Percentiles rank a stretch among this genome's conserved stretches.
phyloP scores from a whole-genome alignment of 306 rosid genomes.

The Hylodesmum podocarpum region DNA sequence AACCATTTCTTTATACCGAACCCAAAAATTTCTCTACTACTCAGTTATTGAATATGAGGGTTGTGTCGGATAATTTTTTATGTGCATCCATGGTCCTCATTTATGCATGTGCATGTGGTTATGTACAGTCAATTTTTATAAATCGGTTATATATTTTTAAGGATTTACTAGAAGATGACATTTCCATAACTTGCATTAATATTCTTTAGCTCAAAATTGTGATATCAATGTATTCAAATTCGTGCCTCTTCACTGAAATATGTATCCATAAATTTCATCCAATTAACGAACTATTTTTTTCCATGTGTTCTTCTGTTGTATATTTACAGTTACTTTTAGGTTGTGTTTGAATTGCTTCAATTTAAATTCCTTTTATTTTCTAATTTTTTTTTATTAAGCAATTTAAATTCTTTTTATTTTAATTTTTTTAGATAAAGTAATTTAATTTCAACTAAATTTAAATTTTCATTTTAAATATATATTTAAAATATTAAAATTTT shows the following conservation, averaged over 20 bases:
- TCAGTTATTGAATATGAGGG: not conserved
- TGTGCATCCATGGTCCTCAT: slow-evolving; percentile 7
- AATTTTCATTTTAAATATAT: no score
- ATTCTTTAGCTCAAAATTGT: not conserved
- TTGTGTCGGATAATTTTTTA: not conserved
- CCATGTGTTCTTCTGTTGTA: not conserved
- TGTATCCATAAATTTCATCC: not conserved
- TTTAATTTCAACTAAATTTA: no score
- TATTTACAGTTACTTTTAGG: not conserved
- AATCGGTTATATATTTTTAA: not conserved
- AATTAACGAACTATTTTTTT: not conserved
- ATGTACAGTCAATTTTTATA: slow-evolving; percentile 30
- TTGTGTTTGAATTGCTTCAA: no score
- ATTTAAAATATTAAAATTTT: no score
- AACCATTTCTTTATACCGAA: not conserved
- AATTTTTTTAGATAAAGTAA: no score
- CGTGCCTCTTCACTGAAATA: not conserved
- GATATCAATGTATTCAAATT: not conserved
- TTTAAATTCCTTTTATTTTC: no score
- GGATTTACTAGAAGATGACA: not conserved
- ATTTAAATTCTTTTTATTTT: no score
- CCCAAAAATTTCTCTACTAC: not conserved
- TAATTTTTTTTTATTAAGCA: no score
- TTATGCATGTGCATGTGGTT: not conserved
- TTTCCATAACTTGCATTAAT: not conserved